Base-by-base conservation (phyloP, 2,329 filamentous ascomycete genomes). In the Apiospora arundinis region DNA sequence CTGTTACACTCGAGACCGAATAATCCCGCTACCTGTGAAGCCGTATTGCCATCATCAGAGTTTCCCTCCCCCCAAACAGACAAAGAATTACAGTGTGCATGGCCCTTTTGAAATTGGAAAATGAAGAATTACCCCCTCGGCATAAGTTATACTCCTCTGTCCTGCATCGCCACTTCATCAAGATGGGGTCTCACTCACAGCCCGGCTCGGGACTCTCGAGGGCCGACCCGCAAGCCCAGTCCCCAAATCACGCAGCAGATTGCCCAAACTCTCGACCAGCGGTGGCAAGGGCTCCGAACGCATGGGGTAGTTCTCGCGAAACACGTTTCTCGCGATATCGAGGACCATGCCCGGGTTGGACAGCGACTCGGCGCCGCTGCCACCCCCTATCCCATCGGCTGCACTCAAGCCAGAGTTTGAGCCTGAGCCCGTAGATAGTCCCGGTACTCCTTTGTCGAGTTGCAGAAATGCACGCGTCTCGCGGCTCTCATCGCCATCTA, bases 231-330 rank as follows among this genome's bases (percentile, higher is more conserved):
- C 71, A 4, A 69, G 60, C 21, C 77, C 75, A 25, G 74, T 78
- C 5, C 75, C 76, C 14, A 79, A 49, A 69, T 79, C 76, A 32
- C 72, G 71, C 46, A 78, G 48, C 12, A 78, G 68, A 23, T 75
- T 78, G 40, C 71, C 72, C 63, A 79, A 66, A 46, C 76, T 78
- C 68, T 78, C 76, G 8, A 79, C 77, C n/a, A 79, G 72, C n/a
- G 77, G 77, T n/a, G 77, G 77, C 68, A 79, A 71, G 12, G 77
- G 77, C 73, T 79, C 76, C 18, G 70, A 75, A 6, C 73, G 70
- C 23, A 77, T 74, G 11, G 77, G 77, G 52, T 75, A 79, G 63
- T 78, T 78, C 12, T 76, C 75, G 21, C 77, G 69, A 32, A 78
- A 75, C 5, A 79, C 60, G 66, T 60, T 72, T 8, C 76, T 67